Conservation (phyloP, 1,139 yeast species). For the Pichia sp. region DNA sequence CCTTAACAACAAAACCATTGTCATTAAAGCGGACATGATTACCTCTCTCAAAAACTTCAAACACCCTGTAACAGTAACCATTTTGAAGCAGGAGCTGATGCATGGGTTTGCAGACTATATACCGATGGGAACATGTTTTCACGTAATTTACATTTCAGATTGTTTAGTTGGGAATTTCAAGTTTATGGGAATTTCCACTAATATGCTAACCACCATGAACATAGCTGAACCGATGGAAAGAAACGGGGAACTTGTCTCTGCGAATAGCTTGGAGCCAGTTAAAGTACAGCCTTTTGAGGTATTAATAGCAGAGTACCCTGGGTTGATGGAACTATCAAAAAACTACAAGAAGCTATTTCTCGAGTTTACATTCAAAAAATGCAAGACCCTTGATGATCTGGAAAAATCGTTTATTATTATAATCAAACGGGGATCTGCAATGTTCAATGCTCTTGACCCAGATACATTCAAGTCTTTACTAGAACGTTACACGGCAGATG, state of each 20-base stretch:
- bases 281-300: slow-evolving; percentile 3
- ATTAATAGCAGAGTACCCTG: slow-evolving; percentile 1
- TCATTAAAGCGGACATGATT: slow-evolving; percentile 52
- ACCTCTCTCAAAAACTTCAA: slow-evolving; percentile 58
- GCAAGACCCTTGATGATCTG: slow-evolving; percentile 34
- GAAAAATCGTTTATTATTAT: slow-evolving; percentile 34
- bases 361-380: slow-evolving; percentile 21
- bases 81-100: slow-evolving; percentile 37
- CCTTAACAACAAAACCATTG: slow-evolving; percentile 54
- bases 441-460: slow-evolving; percentile 31
- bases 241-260: background rate
- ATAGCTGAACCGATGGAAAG: background rate
- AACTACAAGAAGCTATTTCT: slow-evolving; percentile 9
- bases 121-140: slow-evolving; percentile 45
- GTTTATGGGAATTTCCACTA: slow-evolving; percentile 6
- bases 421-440: slow-evolving; percentile 38
- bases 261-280: background rate
- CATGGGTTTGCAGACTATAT: slow-evolving; percentile 32
- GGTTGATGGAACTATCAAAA: background rate
- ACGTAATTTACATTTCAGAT: slow-evolving; percentile 49
- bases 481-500: slow-evolving; percentile 40
- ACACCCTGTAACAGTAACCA: slow-evolving; percentile 41
- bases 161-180: slow-evolving; percentile 43
- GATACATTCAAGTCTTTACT: slow-evolving; percentile 12
- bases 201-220: background rate